Conservation (phyloP, 2,329 filamentous ascomycete genomes). For the Ceratocystis colombiana region DNA sequence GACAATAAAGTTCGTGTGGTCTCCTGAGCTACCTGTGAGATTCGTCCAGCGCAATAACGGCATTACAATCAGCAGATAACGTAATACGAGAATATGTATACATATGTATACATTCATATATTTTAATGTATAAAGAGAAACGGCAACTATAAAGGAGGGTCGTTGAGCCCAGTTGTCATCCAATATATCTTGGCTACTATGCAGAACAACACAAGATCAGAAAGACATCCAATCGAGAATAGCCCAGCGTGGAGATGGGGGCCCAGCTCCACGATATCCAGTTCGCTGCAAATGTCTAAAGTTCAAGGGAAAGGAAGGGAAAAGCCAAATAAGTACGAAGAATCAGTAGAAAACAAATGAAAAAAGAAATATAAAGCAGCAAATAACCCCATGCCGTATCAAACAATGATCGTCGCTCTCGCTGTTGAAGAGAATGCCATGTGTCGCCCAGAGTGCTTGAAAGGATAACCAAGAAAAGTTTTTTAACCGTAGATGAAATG, state of each 20-base stretch:
- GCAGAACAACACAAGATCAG: slow-evolving; percentile 4
- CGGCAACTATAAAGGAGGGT: not conserved
- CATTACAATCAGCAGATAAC: too few species aligned
- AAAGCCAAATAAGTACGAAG: not conserved
- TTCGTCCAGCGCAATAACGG: not conserved
- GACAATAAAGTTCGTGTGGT: slow-evolving; percentile 40
- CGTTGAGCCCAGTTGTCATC: slow-evolving; percentile 12
- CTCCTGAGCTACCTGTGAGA: slow-evolving; percentile 21
- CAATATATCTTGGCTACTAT: slow-evolving; percentile 1
- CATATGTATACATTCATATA: not conserved
- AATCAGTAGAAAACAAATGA: slow-evolving; percentile 11
- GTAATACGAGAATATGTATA: too few species aligned
- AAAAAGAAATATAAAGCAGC: slow-evolving; percentile 4
- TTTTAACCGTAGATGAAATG: slow-evolving; percentile 4
- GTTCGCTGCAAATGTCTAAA: not conserved
- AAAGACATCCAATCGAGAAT: not conserved
- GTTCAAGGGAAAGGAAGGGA: slow-evolving; percentile 6
- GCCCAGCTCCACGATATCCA: not conserved
- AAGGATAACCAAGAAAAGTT: slow-evolving; percentile 16
- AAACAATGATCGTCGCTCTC: slow-evolving; percentile 26
- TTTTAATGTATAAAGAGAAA: slow-evolving; percentile 9
- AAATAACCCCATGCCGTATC: slow-evolving; percentile 19
- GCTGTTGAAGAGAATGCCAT: slow-evolving; percentile 26
- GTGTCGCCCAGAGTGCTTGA: slow-evolving; percentile 21
- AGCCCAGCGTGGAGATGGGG: not conserved